Percentiles rank a stretch among this genome's conserved stretches.
Conservation (phyloP, 2,329 filamentous ascomycete genomes). For the Trichophyton simii region DNA sequence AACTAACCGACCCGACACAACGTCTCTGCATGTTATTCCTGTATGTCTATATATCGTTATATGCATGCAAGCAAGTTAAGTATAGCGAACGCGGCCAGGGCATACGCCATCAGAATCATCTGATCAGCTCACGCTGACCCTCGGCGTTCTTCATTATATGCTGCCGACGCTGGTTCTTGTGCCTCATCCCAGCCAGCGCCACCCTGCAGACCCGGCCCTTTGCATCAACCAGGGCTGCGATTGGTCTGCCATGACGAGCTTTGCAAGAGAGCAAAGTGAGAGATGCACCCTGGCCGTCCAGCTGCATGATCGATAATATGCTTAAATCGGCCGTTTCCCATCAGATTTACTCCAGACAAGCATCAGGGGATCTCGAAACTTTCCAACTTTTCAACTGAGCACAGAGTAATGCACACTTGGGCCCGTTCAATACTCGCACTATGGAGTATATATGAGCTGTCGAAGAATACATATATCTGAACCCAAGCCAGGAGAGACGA, state of each 20-base stretch:
- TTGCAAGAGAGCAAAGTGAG: not conserved
- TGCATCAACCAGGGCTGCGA: not conserved
- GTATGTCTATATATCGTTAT: too few relatives aligned
- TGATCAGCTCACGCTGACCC: not conserved
- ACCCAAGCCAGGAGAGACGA: not conserved
- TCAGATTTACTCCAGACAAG: not conserved
- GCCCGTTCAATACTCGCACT: not conserved
- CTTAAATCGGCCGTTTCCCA: not conserved
- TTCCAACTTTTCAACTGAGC: too few relatives aligned
- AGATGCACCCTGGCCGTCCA: not conserved
- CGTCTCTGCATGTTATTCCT: too few relatives aligned
- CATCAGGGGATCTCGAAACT: not conserved
- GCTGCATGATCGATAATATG: not conserved
- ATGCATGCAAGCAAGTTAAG: too few relatives aligned
- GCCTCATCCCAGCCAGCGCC: not conserved
- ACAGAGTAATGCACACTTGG: too few relatives aligned
- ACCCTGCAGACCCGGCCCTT: not conserved
- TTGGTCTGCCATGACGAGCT: not conserved
- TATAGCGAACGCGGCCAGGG: not conserved
- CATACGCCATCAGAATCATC: not conserved
- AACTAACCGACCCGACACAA: too few relatives aligned
- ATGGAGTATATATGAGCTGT: not conserved
- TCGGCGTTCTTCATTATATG: not conserved
- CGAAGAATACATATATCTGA: not conserved
- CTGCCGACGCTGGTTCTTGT: too few relatives aligned